phyloP scores from a whole-genome alignment of 148 eudicot species.

The Vaccinium corymbosum region DNA sequence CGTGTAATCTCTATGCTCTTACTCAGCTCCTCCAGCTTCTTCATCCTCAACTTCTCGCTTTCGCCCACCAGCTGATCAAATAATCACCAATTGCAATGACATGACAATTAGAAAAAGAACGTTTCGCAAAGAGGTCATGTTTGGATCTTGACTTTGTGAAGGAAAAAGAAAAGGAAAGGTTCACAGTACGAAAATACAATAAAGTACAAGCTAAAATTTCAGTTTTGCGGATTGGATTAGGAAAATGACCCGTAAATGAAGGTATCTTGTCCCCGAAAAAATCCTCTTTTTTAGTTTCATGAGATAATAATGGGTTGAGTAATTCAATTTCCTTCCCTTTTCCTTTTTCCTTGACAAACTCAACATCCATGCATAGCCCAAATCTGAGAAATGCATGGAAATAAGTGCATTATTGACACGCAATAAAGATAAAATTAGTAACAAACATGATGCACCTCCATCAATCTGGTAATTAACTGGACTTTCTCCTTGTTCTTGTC shows the following conservation, averaged over 20 bases:
- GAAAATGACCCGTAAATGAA: neutral
- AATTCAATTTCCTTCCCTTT: neutral
- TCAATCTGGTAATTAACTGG: conserved; percentile 74
- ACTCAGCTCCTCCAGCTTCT: conserved; percentile 86
- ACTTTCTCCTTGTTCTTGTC: conserved; percentile 94
- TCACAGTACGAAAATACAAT: neutral
- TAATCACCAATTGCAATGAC: conserved; percentile 2
- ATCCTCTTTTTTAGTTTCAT: neutral
- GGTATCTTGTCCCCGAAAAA: neutral
- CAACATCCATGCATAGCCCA: neutral
- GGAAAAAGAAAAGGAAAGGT: neutral
- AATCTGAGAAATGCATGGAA: neutral
- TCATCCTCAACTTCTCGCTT: conserved; percentile 80
- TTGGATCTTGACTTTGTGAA: neutral
- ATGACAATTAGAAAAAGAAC: neutral
- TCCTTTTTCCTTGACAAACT: neutral
- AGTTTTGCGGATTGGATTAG: neutral
- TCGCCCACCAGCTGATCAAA: conserved; percentile 69
- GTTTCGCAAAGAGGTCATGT: neutral
- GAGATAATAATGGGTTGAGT: neutral
- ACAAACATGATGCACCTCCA: conserved; percentile 55
- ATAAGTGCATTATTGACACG: neutral
- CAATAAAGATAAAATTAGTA: neutral
- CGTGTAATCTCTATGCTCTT: conserved; percentile 65
- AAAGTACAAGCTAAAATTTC: neutral